Base-by-base conservation (phyloP, 2,329 filamentous ascomycete species). In the Ophiostoma triangulosporum region DNA sequence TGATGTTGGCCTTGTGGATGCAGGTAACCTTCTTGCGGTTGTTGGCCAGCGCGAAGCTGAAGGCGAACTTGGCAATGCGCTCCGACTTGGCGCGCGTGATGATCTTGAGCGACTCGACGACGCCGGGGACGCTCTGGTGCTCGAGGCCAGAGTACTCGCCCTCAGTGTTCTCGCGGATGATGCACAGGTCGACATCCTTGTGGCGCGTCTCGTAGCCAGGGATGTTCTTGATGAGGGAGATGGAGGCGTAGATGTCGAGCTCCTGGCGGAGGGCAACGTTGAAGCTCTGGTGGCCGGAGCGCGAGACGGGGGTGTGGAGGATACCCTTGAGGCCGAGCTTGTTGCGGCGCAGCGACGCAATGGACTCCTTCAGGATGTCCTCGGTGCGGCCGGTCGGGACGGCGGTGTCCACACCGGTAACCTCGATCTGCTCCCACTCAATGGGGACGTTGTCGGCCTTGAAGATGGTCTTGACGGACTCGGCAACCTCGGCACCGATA, bases 1-100 rank as follows among this genome's bases (percentile, higher is more conserved):
- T 98, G 77, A 98, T 98, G 80, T 98, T 98, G 74, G 93, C 93
- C 81, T 98, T 98, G 85, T 98, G 93, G 69, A 98, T 97, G 77
- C 91, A 96, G 62, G 93, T 97, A 55, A 98, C 88, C 86, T 97
- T 97, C 80, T 94, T 91, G 69, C 93, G 83, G 81, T 94, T 91
- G 80, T 98, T 98, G 72, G 93, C 93, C 56, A 97, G 84, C 56
- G 93, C 93, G 67, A 98, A 98, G 68, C 86, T 85, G 71, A 97
- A 97, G 61, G 93, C 93, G 68, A 98, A 98, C 75, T 95, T 95
- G 74, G 91, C 88, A 66, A 98, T 98, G 68, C 93, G 88, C 83
- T 98, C 93, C 54, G 89, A 95, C 81, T 98, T 97, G 72, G 89
- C 89, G 65, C 90, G 88, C 62, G 93, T 98, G 75, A 98, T 97